phyloP scores from a whole-genome alignment of 192 early-diverging fungal genomes.

The Jimgerdemannia flammicorona region DNA sequence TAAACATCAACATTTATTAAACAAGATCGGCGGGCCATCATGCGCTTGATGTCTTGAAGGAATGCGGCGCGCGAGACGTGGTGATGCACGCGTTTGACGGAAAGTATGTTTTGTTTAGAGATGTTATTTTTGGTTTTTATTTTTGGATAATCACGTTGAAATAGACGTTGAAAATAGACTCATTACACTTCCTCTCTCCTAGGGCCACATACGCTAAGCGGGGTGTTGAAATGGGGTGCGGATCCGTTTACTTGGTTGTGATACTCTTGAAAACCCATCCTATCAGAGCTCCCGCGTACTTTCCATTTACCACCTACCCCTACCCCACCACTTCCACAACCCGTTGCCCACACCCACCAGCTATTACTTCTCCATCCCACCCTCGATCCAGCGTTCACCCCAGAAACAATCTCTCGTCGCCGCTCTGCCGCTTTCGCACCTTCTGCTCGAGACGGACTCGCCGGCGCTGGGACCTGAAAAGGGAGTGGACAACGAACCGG shows the following conservation, averaged over 20 bases:
- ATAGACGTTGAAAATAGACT: neutral
- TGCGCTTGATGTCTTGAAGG: slow-evolving; percentile 43
- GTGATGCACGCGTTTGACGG: slow-evolving; percentile 57
- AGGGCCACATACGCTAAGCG: slow-evolving; percentile 37
- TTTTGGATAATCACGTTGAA: neutral
- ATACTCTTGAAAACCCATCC: too few species aligned
- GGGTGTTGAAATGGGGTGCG: slow-evolving; percentile 33
- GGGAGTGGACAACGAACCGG: slow-evolving; percentile 45
- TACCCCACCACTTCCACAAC: neutral
- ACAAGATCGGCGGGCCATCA: slow-evolving; percentile 46
- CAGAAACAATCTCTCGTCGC: slow-evolving; percentile 45
- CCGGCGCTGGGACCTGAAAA: slow-evolving; percentile 49
- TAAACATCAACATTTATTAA: neutral
- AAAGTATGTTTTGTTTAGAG: slow-evolving; percentile 20
- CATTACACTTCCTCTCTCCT: neutral
- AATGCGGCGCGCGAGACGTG: slow-evolving; percentile 41
- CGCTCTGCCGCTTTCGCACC: slow-evolving; percentile 38
- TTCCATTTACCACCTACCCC: neutral
- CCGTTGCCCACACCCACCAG: neutral
- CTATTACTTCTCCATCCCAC: slow-evolving; percentile 54
- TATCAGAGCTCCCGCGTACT: too few species aligned
- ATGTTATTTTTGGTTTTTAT: neutral
- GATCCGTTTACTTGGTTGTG: too few species aligned
- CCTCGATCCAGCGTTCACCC: slow-evolving; percentile 39
- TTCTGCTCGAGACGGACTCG: slow-evolving; percentile 56